Conservation (phyloP, 2,329 filamentous ascomycete species). For the Colletotrichum orchidophilum region DNA sequence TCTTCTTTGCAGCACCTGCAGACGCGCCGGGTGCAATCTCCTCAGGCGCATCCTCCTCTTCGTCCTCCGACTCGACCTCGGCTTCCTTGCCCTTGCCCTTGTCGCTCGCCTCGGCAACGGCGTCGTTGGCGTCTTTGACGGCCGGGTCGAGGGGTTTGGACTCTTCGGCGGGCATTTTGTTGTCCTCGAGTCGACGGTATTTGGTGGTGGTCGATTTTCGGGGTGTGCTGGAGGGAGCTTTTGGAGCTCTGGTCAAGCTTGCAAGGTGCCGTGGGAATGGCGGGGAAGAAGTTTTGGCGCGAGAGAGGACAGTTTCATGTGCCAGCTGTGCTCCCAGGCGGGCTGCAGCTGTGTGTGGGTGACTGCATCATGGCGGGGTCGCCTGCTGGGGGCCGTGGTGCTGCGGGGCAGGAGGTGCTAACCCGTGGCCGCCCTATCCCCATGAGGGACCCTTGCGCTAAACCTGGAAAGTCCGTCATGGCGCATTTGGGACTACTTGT, state of each 20-base stretch:
- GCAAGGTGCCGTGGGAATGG: slow-evolving; percentile 24
- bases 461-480: not conserved
- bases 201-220: not conserved
- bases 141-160: slow-evolving; percentile 69
- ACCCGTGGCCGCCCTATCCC: not conserved
- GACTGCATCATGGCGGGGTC: slow-evolving; percentile 31
- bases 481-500: not conserved
- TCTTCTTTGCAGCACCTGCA: slow-evolving; percentile 53
- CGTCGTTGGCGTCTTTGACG: slow-evolving; percentile 57
- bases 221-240: slow-evolving; percentile 28
- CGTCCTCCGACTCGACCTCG: slow-evolving; percentile 57
- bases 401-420: slow-evolving; percentile 6
- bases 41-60: slow-evolving; percentile 52
- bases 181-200: not conserved
- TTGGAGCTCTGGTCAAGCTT: slow-evolving; percentile 31
- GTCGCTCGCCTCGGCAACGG: slow-evolving; percentile 45
- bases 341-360: slow-evolving; percentile 2
- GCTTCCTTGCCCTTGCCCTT: slow-evolving; percentile 56
- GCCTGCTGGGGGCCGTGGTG: not conserved
- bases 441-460: not conserved
- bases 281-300: slow-evolving; percentile 33
- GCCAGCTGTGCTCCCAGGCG: not conserved
- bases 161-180: slow-evolving; percentile 62
- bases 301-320: slow-evolving; percentile 33
- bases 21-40: slow-evolving; percentile 49